Evolutionary conservation across 306 rosid species (phyloP), one percentile per base, ranked within the genome.

Genomic region (Cucurbita moschata): DNA sequence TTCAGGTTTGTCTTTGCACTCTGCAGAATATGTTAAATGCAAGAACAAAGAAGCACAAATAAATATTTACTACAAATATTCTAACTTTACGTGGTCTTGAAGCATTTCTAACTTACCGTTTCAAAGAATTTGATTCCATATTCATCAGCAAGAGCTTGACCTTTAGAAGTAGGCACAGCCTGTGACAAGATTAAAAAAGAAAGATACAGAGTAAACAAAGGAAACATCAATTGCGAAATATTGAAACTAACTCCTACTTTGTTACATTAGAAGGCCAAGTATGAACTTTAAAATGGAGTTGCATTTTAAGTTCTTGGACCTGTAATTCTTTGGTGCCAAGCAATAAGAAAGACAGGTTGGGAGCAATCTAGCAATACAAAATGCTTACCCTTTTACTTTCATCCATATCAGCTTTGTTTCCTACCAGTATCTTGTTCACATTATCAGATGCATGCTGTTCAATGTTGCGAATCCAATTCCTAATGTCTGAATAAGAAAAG

Each of bases 131-230:
- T 85, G 85, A 90, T 90, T 38, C 94, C 91, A 81, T 85, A 90
- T 85, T 90, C 96, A 78, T 90, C 96, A 65, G 96, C 96, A 83
- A 90, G 96, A 37, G 96, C 96, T 83, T 90, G 96, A 57, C 96
- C 96, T 80, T 79, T 88, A 53, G 96, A 78, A 46, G 96, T 85
- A 42, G 96, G 97, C 71, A 88, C 92, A 73, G 89, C 95, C 95
- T 91, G 78, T 10, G 39, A 74, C 30, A 73, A 81, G 71, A 78
- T 71, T 50, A 21, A 40, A 75, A 75, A 74, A 54, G 50, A 62
- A 38, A 38, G 44, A 47, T 14, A 7, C 56, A 30, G 35, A 15
- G 46, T 52, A 70, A 50, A 51, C 30, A 70, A 16, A 14, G 57
- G 54, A 51, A 15, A 14, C 58, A 70, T 49, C 42, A 30, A 30